Conservation (phyloP, 2,329 filamentous ascomycete genomes). For the Beauveria caledonica region DNA sequence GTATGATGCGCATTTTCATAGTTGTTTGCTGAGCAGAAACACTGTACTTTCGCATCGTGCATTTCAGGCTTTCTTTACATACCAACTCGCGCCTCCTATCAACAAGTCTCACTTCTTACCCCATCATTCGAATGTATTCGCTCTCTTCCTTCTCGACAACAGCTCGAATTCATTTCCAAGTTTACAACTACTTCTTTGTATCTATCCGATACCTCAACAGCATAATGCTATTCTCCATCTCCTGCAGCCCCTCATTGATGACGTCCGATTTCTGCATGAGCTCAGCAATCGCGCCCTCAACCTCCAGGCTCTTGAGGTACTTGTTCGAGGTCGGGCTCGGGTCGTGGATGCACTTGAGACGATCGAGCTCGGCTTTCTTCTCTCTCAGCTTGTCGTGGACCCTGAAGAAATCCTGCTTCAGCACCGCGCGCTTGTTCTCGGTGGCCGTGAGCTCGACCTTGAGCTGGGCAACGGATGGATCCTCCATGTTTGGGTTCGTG, state of each 20-base stretch:
- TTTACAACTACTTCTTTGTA: not conserved
- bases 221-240: not conserved
- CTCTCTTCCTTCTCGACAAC: too few species aligned
- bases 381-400: not conserved
- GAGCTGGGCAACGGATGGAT: not conserved
- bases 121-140: too few species aligned
- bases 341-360: constrained; percentile 1
- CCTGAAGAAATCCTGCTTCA: not conserved
- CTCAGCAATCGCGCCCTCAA: constrained; percentile 1
- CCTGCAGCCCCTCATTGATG: not conserved
- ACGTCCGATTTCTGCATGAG: not conserved
- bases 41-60: too few species aligned
- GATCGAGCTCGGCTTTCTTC: not conserved
- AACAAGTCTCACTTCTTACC: too few species aligned
- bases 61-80: too few species aligned
- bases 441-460: not conserved
- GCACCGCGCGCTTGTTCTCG: not conserved
- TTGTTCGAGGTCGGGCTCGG: not conserved
- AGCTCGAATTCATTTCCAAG: too few species aligned
- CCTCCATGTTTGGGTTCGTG: not conserved
- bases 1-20: too few species aligned
- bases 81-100: too few species aligned
- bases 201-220: not conserved
- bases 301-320: not conserved
- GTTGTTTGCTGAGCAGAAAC: too few species aligned